phyloP scores from a whole-genome alignment of 2,329 filamentous ascomycete genomes.

The Fusarium siculi region DNA sequence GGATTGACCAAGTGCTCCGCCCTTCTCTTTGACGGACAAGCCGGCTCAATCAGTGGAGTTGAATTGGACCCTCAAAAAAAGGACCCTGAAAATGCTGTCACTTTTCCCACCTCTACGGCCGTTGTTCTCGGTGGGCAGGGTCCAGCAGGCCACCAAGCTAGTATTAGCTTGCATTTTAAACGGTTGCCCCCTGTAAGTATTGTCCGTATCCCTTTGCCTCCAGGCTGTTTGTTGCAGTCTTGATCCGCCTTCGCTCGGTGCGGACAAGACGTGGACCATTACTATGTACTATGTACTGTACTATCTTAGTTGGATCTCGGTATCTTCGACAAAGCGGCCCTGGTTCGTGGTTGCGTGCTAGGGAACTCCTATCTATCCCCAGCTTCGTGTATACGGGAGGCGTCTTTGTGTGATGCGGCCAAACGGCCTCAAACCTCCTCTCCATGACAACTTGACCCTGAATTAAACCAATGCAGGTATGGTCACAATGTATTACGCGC shows the following conservation, averaged over 20 bases:
- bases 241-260: conserved; percentile 9
- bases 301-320: conserved; percentile 10
- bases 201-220: conserved; percentile 1
- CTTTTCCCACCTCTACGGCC: conserved; percentile 9
- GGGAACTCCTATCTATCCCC: conserved; percentile 1
- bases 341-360: conserved; percentile 11
- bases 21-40: not conserved
- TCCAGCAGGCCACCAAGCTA: not conserved
- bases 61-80: conserved; percentile 33
- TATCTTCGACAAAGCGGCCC: not conserved
- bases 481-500: not conserved
- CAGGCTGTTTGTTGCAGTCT: conserved; percentile 20
- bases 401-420: conserved; percentile 17
- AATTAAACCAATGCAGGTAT: conserved; percentile 1
- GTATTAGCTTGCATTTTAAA: conserved; percentile 19
- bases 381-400: not conserved
- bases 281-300: not conserved
- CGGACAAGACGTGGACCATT: not conserved
- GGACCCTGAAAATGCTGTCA: conserved; percentile 37
- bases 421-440: conserved; percentile 8
- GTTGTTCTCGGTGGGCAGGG: conserved; percentile 12
- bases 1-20: conserved; percentile 9
- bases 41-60: conserved; percentile 17
- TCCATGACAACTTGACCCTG: conserved; percentile 1
- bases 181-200: not conserved